Percentiles rank a stretch among this genome's conserved stretches.
Evolutionary conservation across 2,329 filamentous ascomycete genomes (phyloP).

Genomic region (Fusarium mangiferae): DNA sequence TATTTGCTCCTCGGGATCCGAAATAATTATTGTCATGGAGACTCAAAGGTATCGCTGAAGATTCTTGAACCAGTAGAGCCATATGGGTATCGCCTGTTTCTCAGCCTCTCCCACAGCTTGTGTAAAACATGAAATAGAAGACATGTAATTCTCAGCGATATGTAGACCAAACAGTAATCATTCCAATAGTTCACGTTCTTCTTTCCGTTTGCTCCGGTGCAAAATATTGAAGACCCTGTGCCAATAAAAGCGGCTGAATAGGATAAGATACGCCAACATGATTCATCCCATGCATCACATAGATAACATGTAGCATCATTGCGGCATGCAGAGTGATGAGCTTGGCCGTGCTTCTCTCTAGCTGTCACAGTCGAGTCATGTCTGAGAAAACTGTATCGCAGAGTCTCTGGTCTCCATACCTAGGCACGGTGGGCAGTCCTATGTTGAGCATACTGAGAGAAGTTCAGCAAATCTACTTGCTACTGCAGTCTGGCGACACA

Average conservation of each 20-base stretch:
- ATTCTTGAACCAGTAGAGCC: neutral
- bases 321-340: no score
- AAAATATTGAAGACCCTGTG: neutral
- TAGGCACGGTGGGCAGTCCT: no score
- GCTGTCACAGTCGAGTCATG: no score
- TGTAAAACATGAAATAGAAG: no score
- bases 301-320: neutral
- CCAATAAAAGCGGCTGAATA: neutral
- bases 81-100: neutral
- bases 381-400: no score
- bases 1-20: neutral
- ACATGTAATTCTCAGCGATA: neutral
- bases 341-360: neutral
- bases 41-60: no score
- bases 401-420: no score
- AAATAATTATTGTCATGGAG: neutral
- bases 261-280: neutral
- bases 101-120: neutral
- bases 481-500: no score
- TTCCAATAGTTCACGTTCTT: fast-evolving
- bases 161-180: neutral
- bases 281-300: neutral
- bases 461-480: no score
- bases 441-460: no score
- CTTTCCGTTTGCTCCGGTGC: neutral